Base-by-base conservation (phyloP, 352 stramenopile genomes). In the Pythium biforme region DNA sequence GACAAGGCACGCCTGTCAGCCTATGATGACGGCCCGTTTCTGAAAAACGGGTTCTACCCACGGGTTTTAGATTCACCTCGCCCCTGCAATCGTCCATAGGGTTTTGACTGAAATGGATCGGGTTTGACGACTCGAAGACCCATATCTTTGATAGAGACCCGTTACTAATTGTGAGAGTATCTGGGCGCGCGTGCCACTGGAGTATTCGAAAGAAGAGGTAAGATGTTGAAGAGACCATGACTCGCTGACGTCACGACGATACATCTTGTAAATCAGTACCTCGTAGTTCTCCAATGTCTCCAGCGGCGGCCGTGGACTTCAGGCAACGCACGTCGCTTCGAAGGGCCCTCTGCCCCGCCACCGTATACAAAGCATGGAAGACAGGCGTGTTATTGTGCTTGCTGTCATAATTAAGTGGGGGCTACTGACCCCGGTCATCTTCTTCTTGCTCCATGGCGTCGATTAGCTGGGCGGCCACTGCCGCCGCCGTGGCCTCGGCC, bases 391-490 rank as follows among this genome's bases (percentile, higher is more conserved):
- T n/a, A n/a, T n/a, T n/a, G 31, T 34, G 5, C 5, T 10, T 34
- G 31, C 39, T 59, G 26, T 61, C 26, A 53, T 43, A 53, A 33
- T 41, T 61, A 40, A 49, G 23, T 6, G 20, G 41, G 11, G 37
- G 12, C 37, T n/a, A n/a, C n/a, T n/a, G n/a, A n/a, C n/a, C n/a
- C n/a, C n/a, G n/a, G n/a, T 47, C 34, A 2, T 60, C 52, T 5
- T 55, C 41, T 17, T 60, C 61, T 19, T 37, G n/a, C 54, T 69
- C 54, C 17, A 56, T 33, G 1, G 34, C 51, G 39, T 62, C 46
- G 17, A 59, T 20, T 56, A 55, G 25, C n/a, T 50, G 43, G 0
- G 47, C 55, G 14, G 56, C 39, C 0, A 23, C 22, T 6, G 46
- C 46, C 9, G 49, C 41, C 1, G 50, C 11, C 8, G 59, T 46